phyloP scores from a whole-genome alignment of 257 asterid genomes.

The Thymus quinquecostatus region DNA sequence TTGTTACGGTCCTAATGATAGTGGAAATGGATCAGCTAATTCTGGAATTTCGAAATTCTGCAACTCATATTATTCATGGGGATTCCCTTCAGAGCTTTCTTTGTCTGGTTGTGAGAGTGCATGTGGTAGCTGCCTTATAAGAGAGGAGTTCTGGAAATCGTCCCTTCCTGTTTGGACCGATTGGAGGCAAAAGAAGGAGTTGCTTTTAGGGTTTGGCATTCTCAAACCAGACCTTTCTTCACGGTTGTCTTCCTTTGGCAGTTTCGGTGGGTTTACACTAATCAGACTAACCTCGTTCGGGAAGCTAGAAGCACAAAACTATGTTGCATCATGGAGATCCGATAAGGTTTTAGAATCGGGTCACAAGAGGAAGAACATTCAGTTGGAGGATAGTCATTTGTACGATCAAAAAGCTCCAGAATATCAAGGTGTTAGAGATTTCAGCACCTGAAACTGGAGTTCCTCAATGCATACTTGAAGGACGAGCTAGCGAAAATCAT shows the following conservation, averaged over 20 bases:
- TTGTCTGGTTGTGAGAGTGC: constrained; percentile 53
- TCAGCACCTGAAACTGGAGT: constrained; percentile 47
- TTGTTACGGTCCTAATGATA: constrained; percentile 62
- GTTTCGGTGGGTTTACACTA: constrained; percentile 57
- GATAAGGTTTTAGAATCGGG: constrained; percentile 34
- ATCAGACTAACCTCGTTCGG: constrained; percentile 73
- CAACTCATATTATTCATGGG: constrained; percentile 64
- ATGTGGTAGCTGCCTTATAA: constrained; percentile 64
- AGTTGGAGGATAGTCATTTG: constrained; percentile 46
- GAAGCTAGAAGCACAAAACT: constrained; percentile 72
- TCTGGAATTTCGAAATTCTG: constrained; percentile 51
- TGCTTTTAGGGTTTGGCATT: constrained; percentile 69
- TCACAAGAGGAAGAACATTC: constrained; percentile 44
- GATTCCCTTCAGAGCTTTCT: constrained; percentile 45
- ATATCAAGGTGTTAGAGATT: constrained; percentile 38
- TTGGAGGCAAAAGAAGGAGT: constrained; percentile 76
- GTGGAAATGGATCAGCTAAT: constrained; percentile 29
- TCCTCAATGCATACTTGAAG: constrained; percentile 53
- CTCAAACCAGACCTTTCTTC: constrained; percentile 43
- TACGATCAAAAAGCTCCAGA: constrained; percentile 39
- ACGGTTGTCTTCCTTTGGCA: constrained; percentile 37
- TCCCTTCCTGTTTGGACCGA: constrained; percentile 72
- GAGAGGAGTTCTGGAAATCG: constrained; percentile 50
- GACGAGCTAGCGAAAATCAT: constrained; percentile 46
- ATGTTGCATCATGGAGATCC: constrained; percentile 52